phyloP scores from a whole-genome alignment of 2,329 filamentous ascomycete genomes.

The Didymella pinodella region DNA sequence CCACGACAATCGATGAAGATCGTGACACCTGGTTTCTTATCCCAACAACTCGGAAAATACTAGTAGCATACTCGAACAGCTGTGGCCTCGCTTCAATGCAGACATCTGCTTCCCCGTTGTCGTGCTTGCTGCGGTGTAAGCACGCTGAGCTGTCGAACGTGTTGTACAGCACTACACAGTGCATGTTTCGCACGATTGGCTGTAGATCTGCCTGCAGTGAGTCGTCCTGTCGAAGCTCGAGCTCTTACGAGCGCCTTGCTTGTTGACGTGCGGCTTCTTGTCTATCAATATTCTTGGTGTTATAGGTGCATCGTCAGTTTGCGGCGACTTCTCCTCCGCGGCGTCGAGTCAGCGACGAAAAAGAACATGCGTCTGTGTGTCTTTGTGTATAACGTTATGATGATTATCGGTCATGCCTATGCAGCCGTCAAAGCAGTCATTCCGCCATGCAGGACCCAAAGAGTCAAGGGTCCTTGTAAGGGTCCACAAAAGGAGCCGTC shows the following conservation, averaged over 20 bases:
- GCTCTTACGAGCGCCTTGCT: background rate
- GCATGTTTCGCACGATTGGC: conserved; percentile 21
- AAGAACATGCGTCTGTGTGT: conserved; percentile 2
- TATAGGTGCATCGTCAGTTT: background rate
- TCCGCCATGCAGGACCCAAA: conserved; percentile 10
- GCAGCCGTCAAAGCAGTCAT: conserved; percentile 19
- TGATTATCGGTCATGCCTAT: conserved; percentile 16
- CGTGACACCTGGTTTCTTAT: conserved; percentile 18
- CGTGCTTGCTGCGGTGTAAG: conserved; percentile 31
- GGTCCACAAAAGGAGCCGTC: conserved; percentile 20
- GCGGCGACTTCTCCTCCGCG: background rate
- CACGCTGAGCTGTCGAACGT: conserved; percentile 25
- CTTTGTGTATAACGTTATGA: conserved; percentile 10
- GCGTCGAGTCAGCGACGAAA: conserved; percentile 7
- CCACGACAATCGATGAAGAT: conserved; percentile 24
- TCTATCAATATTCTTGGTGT: background rate
- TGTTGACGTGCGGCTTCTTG: background rate
- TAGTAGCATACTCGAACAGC: conserved; percentile 9
- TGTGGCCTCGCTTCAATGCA: conserved; percentile 31
- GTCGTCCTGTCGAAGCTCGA: conserved; percentile 7
- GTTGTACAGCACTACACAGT: conserved; percentile 19
- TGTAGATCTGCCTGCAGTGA: background rate
- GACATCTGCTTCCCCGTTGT: conserved; percentile 28
- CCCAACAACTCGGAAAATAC: conserved; percentile 16
- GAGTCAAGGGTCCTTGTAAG: conserved; percentile 7